Evolutionary conservation across 1,284 basidiomycete species (phyloP).

Genomic region (Mycosarcoma maydis): DNA sequence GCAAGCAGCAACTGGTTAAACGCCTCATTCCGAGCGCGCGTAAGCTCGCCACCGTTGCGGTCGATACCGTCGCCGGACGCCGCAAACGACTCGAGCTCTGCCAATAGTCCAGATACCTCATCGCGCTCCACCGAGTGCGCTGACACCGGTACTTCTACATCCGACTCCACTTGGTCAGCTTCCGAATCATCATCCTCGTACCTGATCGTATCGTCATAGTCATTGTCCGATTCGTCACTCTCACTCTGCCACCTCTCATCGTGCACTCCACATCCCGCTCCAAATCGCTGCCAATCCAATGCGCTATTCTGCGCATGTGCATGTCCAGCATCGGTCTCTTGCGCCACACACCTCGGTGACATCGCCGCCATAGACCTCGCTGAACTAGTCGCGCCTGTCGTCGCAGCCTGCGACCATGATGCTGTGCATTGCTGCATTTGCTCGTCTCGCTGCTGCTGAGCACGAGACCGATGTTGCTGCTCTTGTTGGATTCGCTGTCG

Average conservation of each 20-base stretch:
- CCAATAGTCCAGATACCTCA: constrained; percentile 27
- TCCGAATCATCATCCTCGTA: no score
- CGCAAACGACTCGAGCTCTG: constrained; percentile 12
- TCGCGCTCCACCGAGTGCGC: constrained; percentile 9
- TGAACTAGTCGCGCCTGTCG: background rate
- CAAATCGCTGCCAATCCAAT: no score
- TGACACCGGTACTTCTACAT: constrained; percentile 6
- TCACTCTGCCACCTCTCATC: background rate
- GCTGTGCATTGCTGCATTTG: no score
- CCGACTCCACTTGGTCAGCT: constrained; percentile 2
- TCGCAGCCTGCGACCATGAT: background rate
- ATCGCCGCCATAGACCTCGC: background rate
- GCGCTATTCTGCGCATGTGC: no score
- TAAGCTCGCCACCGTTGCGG: no score
- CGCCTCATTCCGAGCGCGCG: constrained; percentile 18
- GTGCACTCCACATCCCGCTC: no score
- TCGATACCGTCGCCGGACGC: no score
- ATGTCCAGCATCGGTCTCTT: no score
- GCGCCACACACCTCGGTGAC: no score
- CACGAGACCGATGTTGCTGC: constrained; percentile 9
- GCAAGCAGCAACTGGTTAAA: constrained; percentile 49
- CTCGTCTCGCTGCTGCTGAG: background rate
- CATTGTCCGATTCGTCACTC: constrained; percentile 21
- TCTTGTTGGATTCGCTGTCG: constrained; percentile 2
- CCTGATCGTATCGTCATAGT: constrained; percentile 11